phyloP scores from a whole-genome alignment of 2,329 filamentous ascomycete species.

The Trichoderma guizhouense region DNA sequence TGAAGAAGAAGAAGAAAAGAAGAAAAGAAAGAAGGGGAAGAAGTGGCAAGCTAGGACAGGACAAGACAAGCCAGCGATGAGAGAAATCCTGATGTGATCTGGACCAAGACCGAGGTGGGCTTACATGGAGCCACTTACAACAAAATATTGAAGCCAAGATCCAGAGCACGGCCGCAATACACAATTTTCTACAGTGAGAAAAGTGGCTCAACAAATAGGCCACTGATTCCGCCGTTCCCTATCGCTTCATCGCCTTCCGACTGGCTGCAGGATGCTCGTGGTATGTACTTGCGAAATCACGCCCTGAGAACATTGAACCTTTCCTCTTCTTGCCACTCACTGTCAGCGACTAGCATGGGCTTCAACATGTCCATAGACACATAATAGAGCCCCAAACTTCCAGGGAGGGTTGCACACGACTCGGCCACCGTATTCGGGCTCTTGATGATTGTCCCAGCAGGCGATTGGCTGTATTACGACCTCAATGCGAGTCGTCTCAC shows the following conservation, averaged over 20 bases:
- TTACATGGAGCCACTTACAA: background rate
- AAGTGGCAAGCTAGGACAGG: background rate
- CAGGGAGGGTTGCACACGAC: background rate
- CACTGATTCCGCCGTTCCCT: background rate
- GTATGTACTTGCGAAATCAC: background rate
- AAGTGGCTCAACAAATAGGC: background rate
- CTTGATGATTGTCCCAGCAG: background rate
- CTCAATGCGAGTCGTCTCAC: background rate
- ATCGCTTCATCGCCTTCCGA: background rate
- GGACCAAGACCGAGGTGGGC: background rate
- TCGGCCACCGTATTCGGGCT: background rate
- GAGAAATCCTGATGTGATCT: background rate
- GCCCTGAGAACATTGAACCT: background rate
- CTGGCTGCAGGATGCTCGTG: background rate
- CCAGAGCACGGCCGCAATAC: background rate
- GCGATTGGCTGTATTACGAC: background rate
- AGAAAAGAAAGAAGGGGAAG: background rate
- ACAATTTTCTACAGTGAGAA: background rate
- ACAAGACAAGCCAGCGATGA: background rate
- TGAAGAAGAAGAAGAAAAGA: background rate
- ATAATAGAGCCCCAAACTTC: background rate
- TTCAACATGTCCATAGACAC: background rate
- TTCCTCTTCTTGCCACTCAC: background rate
- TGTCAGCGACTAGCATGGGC: background rate
- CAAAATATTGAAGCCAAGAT: background rate